Percentiles rank a stretch among this genome's conserved stretches.
Conservation (phyloP, 2,329 filamentous ascomycete species). For the Alternaria longipes region DNA sequence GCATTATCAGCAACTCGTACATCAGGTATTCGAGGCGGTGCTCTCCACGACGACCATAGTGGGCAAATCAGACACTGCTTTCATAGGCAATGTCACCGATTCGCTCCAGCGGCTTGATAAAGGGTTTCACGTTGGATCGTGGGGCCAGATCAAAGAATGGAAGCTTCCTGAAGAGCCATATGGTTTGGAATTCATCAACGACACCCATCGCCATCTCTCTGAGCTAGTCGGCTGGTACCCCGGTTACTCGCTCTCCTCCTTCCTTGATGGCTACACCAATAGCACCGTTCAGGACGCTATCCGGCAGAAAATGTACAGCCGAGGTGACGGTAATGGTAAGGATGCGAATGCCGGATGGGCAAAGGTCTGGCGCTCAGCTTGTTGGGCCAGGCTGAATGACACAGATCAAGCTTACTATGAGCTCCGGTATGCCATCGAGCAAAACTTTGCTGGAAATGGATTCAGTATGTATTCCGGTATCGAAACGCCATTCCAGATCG, state of each 20-base stretch:
- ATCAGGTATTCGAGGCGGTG: conserved; percentile 49
- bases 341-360: conserved; percentile 67
- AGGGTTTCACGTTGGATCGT: conserved; percentile 59
- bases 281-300: conserved; percentile 58
- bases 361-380: conserved; percentile 66
- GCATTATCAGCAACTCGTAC: conserved; percentile 63
- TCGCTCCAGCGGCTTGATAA: conserved; percentile 60
- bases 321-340: conserved; percentile 57
- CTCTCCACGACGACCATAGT: conserved; percentile 30
- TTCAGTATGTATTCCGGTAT: conserved; percentile 62
- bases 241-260: conserved; percentile 59
- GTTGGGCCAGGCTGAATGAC: conserved; percentile 65
- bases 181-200: conserved; percentile 53
- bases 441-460: conserved; percentile 62
- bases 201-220: conserved; percentile 64
- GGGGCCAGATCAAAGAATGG: conserved; percentile 62
- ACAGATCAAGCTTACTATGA: conserved; percentile 60
- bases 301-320: conserved; percentile 55
- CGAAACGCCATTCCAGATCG: conserved; percentile 65
- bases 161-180: conserved; percentile 53
- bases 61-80: conserved; percentile 41
- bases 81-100: conserved; percentile 51
- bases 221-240: conserved; percentile 67
- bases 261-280: conserved; percentile 55
- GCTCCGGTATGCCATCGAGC: conserved; percentile 58